phyloP scores from a whole-genome alignment of 805 yeast genomes.

The Pichia exigua region DNA sequence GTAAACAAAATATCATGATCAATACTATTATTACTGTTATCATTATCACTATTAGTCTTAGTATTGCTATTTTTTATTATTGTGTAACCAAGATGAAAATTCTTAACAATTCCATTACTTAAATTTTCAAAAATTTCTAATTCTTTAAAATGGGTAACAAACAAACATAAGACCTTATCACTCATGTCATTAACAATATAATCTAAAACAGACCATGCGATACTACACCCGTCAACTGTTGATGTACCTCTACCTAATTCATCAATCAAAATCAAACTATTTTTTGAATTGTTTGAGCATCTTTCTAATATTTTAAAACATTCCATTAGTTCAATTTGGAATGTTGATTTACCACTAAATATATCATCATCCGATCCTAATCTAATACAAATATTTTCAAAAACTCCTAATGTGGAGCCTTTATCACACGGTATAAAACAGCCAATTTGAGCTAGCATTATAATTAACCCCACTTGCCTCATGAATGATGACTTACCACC shows the following conservation, averaged over 20 bases:
- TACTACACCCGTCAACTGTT: constrained; percentile 71
- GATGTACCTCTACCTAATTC: constrained; percentile 71
- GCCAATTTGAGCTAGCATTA: constrained; percentile 72
- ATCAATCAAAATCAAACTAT: constrained; percentile 59
- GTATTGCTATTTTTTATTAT: constrained; percentile 6
- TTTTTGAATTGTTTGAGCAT: constrained; percentile 32
- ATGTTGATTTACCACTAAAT: constrained; percentile 70
- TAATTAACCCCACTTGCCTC: constrained; percentile 61
- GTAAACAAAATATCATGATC: constrained; percentile 38
- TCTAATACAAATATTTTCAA: constrained; percentile 45
- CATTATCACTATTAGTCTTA: background rate
- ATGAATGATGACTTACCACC: constrained; percentile 81
- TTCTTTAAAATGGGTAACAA: constrained; percentile 79
- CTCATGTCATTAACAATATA: constrained; percentile 38
- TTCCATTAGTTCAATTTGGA: constrained; percentile 69
- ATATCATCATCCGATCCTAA: constrained; percentile 84
- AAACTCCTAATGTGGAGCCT: constrained; percentile 43
- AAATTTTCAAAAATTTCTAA: constrained; percentile 43
- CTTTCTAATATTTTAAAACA: constrained; percentile 47
- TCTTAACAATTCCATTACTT: constrained; percentile 35
- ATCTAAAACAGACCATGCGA: constrained; percentile 65
- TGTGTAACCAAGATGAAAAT: constrained; percentile 63
- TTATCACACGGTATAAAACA: constrained; percentile 68
- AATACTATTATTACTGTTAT: constrained; percentile 20
- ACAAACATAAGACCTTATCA: constrained; percentile 50